phyloP scores from a whole-genome alignment of 306 rosid species.

The Vicia faba region DNA sequence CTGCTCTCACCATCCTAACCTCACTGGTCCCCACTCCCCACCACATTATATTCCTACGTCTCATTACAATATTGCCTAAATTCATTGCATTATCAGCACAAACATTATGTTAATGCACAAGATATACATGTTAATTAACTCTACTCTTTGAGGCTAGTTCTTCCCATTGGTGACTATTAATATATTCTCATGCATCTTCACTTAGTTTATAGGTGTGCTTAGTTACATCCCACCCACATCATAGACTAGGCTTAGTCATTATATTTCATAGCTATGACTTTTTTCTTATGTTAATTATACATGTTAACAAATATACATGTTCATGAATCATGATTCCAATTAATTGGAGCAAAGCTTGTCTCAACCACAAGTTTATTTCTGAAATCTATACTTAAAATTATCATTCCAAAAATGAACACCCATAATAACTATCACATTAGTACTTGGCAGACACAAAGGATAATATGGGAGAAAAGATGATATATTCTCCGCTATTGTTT shows the following conservation, averaged over 20 bases:
- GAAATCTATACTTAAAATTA: too few species aligned
- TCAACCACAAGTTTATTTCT: too few species aligned
- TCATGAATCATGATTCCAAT: slow-evolving; percentile 2
- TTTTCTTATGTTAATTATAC: not conserved
- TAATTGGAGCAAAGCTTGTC: not conserved
- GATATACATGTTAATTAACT: slow-evolving; percentile 1
- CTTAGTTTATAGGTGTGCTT: slow-evolving; percentile 32
- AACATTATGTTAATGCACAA: slow-evolving; percentile 5
- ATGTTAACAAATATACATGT: not conserved
- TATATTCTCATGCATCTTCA: slow-evolving; percentile 32
- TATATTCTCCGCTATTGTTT: not conserved
- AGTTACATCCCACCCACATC: slow-evolving; percentile 32
- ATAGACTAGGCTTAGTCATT: slow-evolving; percentile 26
- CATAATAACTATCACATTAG: too few species aligned
- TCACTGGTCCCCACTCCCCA: slow-evolving; percentile 30
- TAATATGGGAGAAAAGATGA: not conserved
- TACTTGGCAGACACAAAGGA: too few species aligned
- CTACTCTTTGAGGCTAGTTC: slow-evolving; percentile 16
- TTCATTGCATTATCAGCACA: slow-evolving; percentile 5
- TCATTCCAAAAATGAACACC: too few species aligned
- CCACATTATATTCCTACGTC: not conserved
- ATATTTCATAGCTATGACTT: slow-evolving; percentile 4
- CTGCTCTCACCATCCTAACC: slow-evolving; percentile 25
- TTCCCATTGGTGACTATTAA: slow-evolving; percentile 27
- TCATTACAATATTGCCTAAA: not conserved